These are phyloP conservation scores for Iris pallida DNA, from an alignment of 116 monocot genomes.

Conservation along the genomic window DNA sequence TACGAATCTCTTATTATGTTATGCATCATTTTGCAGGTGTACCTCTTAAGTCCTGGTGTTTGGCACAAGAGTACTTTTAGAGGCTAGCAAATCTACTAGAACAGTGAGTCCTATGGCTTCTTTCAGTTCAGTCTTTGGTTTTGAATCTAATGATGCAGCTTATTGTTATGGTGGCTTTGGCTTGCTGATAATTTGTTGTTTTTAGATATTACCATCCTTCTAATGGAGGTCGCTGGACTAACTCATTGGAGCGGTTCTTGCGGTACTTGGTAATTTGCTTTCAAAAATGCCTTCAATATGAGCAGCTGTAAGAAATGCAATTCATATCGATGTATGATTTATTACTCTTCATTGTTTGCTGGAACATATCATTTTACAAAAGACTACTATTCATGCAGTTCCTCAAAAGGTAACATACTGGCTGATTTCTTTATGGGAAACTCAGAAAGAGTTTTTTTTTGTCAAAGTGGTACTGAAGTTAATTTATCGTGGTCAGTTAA, in stretches of 20 bases:
- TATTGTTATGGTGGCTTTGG: neutral
- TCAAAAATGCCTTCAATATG: slow-evolving; percentile 69
- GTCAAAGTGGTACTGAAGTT: slow-evolving; percentile 71
- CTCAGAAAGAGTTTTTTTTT: slow-evolving; percentile 72
- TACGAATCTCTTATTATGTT: neutral
- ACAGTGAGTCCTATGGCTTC: slow-evolving; percentile 56
- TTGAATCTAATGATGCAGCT: neutral
- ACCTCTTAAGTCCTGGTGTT: slow-evolving; percentile 71
- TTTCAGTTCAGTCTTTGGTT: slow-evolving; percentile 1
- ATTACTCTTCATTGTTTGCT: too few relatives aligned
- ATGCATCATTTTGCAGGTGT: slow-evolving; percentile 49
- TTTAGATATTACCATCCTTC: slow-evolving; percentile 95
- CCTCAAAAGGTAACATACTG: slow-evolving; percentile 18
- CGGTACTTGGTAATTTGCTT: slow-evolving; percentile 74
- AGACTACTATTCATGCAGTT: slow-evolving; percentile 37
- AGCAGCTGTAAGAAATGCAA: slow-evolving; percentile 59
- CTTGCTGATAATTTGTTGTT: slow-evolving; percentile 4
- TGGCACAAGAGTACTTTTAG: slow-evolving; percentile 70
- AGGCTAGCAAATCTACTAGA: slow-evolving; percentile 71
- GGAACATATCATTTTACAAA: too few relatives aligned
- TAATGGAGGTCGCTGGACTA: slow-evolving; percentile 98
- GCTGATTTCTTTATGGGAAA: slow-evolving; percentile 54
- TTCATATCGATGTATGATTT: neutral
- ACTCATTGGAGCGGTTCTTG: slow-evolving; percentile 82
- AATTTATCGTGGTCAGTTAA: slow-evolving; percentile 98